phyloP scores from a whole-genome alignment of 768 basidiomycete genomes.

The Xerocomellus chrysenteron region DNA sequence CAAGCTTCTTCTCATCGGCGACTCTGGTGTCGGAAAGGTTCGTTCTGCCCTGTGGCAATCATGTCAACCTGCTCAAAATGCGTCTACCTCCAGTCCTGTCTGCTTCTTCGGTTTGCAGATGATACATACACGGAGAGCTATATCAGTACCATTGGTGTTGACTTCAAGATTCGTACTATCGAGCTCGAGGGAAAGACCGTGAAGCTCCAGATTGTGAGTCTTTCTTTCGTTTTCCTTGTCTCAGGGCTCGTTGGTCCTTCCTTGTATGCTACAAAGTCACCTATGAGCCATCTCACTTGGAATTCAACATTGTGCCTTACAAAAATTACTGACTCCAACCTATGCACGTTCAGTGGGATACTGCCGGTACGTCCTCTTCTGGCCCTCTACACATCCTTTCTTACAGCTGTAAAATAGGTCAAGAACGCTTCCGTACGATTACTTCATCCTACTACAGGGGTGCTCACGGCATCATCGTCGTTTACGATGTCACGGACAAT shows the following conservation, averaged over 20 bases:
- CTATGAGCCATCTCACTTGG: neutral
- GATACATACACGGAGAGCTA: conserved; percentile 98
- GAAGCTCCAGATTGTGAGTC: conserved; percentile 94
- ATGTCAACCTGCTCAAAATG: conserved; percentile 24
- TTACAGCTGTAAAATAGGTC: conserved; percentile 51
- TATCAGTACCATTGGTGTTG: conserved; percentile 96
- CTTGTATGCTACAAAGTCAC: neutral
- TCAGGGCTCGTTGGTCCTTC: neutral
- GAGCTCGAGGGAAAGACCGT: conserved; percentile 98
- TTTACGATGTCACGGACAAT: conserved; percentile 98
- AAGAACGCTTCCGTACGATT: conserved; percentile 98
- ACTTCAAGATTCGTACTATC: conserved; percentile 99
- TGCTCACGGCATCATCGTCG: conserved; percentile 96
- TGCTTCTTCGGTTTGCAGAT: conserved; percentile 90
- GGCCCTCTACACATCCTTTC: neutral
- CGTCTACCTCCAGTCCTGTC: conserved; percentile 69
- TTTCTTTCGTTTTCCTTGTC: conserved; percentile 6
- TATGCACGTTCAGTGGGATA: conserved; percentile 73
- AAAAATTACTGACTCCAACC: conserved; percentile 13
- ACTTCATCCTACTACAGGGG: conserved; percentile 99
- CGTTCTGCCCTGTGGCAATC: conserved; percentile 23
- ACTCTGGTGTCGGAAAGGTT: conserved; percentile 95
- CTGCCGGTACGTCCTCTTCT: conserved; percentile 64
- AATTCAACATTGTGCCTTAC: neutral
- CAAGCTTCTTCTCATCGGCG: conserved; percentile 92